Conservation (phyloP, 495 filamentous ascomycete species). For the Hyaloscypha hepaticicola region DNA sequence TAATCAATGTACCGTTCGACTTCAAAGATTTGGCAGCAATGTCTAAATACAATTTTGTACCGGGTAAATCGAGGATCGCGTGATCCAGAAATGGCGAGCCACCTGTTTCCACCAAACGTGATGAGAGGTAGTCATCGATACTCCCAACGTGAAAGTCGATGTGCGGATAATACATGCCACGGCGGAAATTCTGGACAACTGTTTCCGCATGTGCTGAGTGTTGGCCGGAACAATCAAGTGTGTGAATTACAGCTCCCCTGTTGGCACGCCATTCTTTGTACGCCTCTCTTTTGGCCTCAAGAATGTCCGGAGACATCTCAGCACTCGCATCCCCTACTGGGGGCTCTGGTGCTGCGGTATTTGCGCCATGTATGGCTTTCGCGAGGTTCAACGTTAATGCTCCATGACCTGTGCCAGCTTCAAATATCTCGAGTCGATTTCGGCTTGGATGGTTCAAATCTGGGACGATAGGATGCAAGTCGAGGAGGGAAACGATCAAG, state of each 20-base stretch:
- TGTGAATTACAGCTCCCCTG: constrained; percentile 68
- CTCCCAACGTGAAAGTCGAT: constrained; percentile 72
- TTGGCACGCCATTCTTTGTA: constrained; percentile 44
- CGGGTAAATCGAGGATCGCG: constrained; percentile 70
- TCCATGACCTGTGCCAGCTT: constrained; percentile 80
- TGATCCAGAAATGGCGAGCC: constrained; percentile 61
- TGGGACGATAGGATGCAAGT: constrained; percentile 55
- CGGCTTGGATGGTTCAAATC: constrained; percentile 26
- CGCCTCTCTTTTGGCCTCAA: neutral
- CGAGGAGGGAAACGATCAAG: constrained; percentile 69
- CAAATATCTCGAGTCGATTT: constrained; percentile 63
- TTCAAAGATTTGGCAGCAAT: constrained; percentile 56
- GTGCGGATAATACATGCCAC: constrained; percentile 63
- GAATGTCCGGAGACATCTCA: constrained; percentile 36
- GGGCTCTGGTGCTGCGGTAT: constrained; percentile 40
- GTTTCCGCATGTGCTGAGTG: constrained; percentile 60
- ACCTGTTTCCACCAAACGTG: constrained; percentile 43
- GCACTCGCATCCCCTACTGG: constrained; percentile 5
- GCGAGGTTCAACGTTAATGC: constrained; percentile 71
- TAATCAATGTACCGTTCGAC: constrained; percentile 58
- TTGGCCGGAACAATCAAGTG: constrained; percentile 59
- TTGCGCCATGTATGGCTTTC: constrained; percentile 73
- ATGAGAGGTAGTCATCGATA: constrained; percentile 59
- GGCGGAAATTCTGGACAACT: constrained; percentile 62
- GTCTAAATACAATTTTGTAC: constrained; percentile 55